Percentiles rank a stretch among this genome's conserved stretches.
Evolutionary conservation across 805 yeast species (phyloP).

Genomic region (Metschnikowia dekortorum): DNA sequence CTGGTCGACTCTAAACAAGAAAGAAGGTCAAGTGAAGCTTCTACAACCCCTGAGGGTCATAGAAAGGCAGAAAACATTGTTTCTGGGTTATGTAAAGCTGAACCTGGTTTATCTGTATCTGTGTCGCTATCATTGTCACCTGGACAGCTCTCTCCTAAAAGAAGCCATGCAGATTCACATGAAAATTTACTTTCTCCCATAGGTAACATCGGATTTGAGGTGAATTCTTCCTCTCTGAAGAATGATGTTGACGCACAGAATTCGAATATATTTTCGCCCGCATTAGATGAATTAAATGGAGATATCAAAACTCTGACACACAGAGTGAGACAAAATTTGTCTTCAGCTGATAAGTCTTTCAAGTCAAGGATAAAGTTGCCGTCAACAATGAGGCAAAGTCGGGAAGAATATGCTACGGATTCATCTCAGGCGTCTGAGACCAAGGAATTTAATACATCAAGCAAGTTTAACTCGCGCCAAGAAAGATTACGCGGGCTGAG

Average conservation of each 20-base stretch:
- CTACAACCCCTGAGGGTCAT: constrained; percentile 13
- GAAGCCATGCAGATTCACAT: background rate
- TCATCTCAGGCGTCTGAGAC: background rate
- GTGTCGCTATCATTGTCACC: background rate
- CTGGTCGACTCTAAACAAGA: background rate
- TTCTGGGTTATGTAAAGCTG: constrained; percentile 8
- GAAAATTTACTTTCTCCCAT: background rate
- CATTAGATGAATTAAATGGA: background rate
- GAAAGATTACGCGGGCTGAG: background rate
- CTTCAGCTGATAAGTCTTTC: constrained; percentile 24
- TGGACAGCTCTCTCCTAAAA: background rate
- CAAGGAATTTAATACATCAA: background rate
- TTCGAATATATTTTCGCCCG: background rate
- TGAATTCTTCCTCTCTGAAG: background rate
- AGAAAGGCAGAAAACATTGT: constrained; percentile 9
- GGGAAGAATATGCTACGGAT: background rate
- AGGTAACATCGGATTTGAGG: background rate
- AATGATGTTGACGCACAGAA: background rate
- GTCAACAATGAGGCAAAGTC: constrained; percentile 15
- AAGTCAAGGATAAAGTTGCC: constrained; percentile 33
- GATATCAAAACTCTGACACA: background rate
- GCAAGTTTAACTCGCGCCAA: background rate
- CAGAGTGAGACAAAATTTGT: constrained; percentile 16
- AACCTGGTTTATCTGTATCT: constrained; percentile 9
- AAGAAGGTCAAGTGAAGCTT: constrained; percentile 7